phyloP scores from a whole-genome alignment of 192 early-diverging fungal genomes.

The Coemansia sp. region DNA sequence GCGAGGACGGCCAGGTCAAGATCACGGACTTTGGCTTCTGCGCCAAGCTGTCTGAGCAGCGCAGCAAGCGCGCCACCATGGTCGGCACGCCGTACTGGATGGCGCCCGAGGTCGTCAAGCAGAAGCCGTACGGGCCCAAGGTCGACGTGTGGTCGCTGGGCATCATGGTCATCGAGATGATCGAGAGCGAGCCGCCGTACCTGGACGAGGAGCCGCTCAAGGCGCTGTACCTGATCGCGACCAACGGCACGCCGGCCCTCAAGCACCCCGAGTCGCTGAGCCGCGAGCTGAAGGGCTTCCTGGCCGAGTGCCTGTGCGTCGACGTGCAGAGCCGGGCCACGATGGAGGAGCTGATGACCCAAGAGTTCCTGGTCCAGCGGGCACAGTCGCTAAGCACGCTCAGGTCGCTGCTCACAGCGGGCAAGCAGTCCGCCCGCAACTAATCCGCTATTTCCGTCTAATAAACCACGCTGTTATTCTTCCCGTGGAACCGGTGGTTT shows the following conservation, averaged over 20 bases:
- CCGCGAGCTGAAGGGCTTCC: slow-evolving; percentile 76
- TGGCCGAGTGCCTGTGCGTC: slow-evolving; percentile 80
- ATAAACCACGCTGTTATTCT: neutral
- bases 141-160: slow-evolving; percentile 90
- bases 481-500: neutral
- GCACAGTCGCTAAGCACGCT: slow-evolving; percentile 30
- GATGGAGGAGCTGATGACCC: slow-evolving; percentile 72
- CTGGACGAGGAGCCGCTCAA: slow-evolving; percentile 91
- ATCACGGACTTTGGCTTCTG: slow-evolving; percentile 94
- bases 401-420: slow-evolving; percentile 18
- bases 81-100: slow-evolving; percentile 90
- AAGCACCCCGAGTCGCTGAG: slow-evolving; percentile 80
- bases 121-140: slow-evolving; percentile 72
- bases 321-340: slow-evolving; percentile 78
- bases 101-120: slow-evolving; percentile 81
- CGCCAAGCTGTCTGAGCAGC: slow-evolving; percentile 78
- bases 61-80: slow-evolving; percentile 81
- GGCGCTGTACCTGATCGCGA: slow-evolving; percentile 94
- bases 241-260: slow-evolving; percentile 89
- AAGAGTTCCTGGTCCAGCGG: slow-evolving; percentile 51
- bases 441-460: neutral
- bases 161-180: slow-evolving; percentile 98
- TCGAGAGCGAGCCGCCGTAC: slow-evolving; percentile 95
- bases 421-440: slow-evolving; percentile 8
- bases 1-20: slow-evolving; percentile 77